Evolutionary conservation across 2,329 filamentous ascomycete genomes (phyloP).

Genomic region (Sarocladium oryzae): DNA sequence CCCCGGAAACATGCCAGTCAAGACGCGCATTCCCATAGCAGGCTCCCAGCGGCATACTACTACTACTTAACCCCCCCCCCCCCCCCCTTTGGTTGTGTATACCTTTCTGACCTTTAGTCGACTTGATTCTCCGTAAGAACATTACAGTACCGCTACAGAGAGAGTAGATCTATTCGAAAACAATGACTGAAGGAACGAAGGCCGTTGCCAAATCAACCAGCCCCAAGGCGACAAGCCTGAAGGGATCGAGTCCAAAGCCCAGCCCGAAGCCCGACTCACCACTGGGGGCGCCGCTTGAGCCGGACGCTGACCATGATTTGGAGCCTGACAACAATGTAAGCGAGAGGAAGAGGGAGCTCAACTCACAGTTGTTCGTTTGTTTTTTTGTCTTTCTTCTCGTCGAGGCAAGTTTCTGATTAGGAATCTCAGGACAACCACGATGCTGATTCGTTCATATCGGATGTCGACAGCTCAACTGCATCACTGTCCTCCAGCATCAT

Average conservation of each 20-base stretch:
- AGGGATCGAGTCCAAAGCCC: not conserved
- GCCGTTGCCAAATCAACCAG: not conserved
- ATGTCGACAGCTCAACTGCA: conserved; percentile 17
- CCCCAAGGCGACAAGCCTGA: not conserved
- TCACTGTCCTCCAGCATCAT: conserved; percentile 24
- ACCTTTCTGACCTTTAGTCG: too few relatives aligned
- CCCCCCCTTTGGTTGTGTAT: too few relatives aligned
- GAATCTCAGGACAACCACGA: not conserved
- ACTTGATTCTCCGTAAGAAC: too few relatives aligned
- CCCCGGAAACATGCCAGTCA: not conserved
- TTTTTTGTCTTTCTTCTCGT: too few relatives aligned
- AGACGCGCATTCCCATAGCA: not conserved
- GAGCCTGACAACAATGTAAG: not conserved
- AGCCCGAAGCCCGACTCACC: not conserved
- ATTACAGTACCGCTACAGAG: too few relatives aligned
- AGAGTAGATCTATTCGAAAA: not conserved
- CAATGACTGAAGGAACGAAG: not conserved
- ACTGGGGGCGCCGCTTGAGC: not conserved
- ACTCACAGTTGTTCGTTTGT: too few relatives aligned
- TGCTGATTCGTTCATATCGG: not conserved
- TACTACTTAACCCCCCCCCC: too few relatives aligned
- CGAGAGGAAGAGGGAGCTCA: not conserved
- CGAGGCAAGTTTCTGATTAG: too few relatives aligned
- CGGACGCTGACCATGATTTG: not conserved
- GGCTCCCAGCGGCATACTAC: too few relatives aligned